Percentiles rank a stretch among this genome's conserved stretches.
These are phyloP conservation scores for Mediolabrus comicus DNA, from an alignment of 108 stramenopile genomes.

Conservation along the genomic window DNA sequence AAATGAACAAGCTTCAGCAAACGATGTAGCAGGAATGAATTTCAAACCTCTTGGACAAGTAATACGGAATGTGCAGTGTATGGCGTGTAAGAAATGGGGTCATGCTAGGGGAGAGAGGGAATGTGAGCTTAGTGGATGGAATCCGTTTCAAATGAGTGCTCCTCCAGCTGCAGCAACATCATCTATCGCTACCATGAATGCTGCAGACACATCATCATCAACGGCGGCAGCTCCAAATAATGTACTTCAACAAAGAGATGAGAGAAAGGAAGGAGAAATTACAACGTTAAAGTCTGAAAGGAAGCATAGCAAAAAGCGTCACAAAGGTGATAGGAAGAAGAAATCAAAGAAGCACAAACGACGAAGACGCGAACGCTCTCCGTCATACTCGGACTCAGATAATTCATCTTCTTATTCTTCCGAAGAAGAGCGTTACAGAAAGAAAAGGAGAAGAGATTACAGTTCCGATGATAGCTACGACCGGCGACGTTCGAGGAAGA, in stretches of 20 bases:
- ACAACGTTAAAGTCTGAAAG: background rate
- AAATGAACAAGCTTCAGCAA: conserved; percentile 41
- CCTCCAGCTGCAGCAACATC: background rate
- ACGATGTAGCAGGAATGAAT: conserved; percentile 50
- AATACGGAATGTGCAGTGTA: conserved; percentile 75
- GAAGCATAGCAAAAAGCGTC: conserved; percentile 16
- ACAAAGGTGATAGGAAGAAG: conserved; percentile 7
- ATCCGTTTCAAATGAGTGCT: conserved; percentile 62
- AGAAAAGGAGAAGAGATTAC: background rate
- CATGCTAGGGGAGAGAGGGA: conserved; percentile 80
- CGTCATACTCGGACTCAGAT: conserved; percentile 15
- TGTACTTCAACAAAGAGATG: background rate
- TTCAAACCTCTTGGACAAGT: conserved; percentile 83
- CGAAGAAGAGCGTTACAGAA: background rate
- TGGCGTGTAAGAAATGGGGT: conserved; percentile 84
- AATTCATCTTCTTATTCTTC: conserved; percentile 13
- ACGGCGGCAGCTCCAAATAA: background rate
- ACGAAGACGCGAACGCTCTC: conserved; percentile 8
- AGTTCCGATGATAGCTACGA: background rate
- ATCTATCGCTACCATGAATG: background rate
- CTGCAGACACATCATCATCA: background rate
- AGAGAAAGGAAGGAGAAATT: background rate
- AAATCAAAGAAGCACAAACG: conserved; percentile 2
- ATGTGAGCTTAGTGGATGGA: conserved; percentile 76
- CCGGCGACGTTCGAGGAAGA: background rate